Conservation (phyloP, 345 rosid genomes). For the Gossypium herbaceum region DNA sequence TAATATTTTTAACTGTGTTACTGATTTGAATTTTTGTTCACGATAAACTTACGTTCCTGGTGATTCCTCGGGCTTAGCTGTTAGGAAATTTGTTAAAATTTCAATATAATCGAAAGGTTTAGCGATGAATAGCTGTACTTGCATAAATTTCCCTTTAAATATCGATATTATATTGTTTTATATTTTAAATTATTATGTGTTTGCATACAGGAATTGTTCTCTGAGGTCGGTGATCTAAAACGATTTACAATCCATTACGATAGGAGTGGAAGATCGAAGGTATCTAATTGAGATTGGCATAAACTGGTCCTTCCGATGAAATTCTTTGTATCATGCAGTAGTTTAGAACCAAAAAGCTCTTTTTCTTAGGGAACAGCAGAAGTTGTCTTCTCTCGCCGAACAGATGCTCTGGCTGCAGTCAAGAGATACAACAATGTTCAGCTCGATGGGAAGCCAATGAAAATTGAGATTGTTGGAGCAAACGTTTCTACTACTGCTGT, state of each 20-base stretch:
- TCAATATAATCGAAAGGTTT: background rate
- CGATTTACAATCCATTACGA: constrained; percentile 78
- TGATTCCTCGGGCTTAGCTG: background rate
- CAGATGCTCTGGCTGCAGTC: constrained; percentile 80
- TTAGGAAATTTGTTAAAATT: background rate
- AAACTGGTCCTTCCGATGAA: constrained; percentile 32
- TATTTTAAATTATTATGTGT: background rate
- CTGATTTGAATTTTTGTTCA: background rate
- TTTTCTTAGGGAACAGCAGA: constrained; percentile 90
- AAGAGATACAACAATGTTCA: constrained; percentile 92
- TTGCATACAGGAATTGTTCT: constrained; percentile 60
- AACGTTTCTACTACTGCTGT: constrained; percentile 48
- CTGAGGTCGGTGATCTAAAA: constrained; percentile 93
- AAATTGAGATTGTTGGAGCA: constrained; percentile 87
- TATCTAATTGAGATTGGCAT: constrained; percentile 45
- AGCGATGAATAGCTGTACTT: too few species aligned
- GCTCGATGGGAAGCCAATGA: constrained; percentile 97
- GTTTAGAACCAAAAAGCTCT: constrained; percentile 35
- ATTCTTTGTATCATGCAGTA: constrained; percentile 33
- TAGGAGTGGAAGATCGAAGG: constrained; percentile 97
- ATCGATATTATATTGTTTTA: background rate
- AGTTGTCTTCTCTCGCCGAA: constrained; percentile 66
- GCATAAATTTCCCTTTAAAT: background rate
- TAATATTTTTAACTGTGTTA: background rate
- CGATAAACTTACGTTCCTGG: background rate